These are phyloP conservation scores for Hura crepitans DNA, from an alignment of 441 rosid species.

Conservation along the genomic window DNA sequence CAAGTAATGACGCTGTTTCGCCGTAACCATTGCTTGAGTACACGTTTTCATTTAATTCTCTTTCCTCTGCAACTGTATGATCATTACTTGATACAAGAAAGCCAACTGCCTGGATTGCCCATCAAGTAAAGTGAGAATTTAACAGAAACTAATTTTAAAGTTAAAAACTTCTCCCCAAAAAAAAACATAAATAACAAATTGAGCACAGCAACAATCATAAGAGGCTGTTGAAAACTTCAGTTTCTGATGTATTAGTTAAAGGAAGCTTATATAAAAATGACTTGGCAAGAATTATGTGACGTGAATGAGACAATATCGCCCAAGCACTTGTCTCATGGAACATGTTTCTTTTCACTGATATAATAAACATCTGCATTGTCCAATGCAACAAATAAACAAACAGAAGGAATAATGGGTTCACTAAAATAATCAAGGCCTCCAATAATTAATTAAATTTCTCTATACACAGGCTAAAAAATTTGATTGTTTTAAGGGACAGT, in stretches of 20 bases:
- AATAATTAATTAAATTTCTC: not conserved
- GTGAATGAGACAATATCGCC: not conserved
- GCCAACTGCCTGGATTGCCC: conserved; percentile 60
- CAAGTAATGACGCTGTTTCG: conserved; percentile 69
- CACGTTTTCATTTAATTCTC: conserved; percentile 73
- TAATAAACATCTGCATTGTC: not conserved
- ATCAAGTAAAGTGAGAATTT: not conserved
- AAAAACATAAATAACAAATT: not conserved
- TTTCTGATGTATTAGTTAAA: not conserved
- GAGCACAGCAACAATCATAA: not conserved
- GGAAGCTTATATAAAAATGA: not conserved
- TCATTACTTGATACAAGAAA: conserved; percentile 75
- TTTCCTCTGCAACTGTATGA: conserved; percentile 61
- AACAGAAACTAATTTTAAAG: not conserved
- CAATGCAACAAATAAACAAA: not conserved
- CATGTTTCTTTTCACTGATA: not conserved
- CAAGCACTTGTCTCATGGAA: not conserved
- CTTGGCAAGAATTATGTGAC: not conserved
- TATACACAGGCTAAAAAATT: not conserved
- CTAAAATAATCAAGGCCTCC: not conserved
- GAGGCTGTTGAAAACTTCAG: not conserved
- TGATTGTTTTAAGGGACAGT: not conserved
- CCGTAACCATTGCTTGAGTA: conserved; percentile 45
- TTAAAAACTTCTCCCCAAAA: not conserved
- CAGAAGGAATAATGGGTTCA: not conserved